Evolutionary conservation across 306 rosid genomes (phyloP).

Genomic region (Malus fusca): DNA sequence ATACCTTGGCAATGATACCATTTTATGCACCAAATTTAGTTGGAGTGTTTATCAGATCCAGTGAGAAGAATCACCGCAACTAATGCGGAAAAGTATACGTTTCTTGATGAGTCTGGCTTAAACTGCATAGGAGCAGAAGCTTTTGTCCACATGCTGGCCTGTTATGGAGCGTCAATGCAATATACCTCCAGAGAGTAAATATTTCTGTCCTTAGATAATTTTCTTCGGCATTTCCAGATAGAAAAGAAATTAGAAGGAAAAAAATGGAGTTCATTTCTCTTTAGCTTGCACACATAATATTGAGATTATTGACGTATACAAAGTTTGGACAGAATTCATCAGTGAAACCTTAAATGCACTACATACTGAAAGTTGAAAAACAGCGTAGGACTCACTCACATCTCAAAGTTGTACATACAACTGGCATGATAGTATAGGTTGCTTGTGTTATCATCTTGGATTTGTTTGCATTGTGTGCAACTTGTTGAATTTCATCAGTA

Average conservation of each 20-base stretch:
- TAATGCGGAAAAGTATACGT: constrained; percentile 53
- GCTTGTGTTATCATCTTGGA: constrained; percentile 11
- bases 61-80: constrained; percentile 39
- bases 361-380: not conserved
- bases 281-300: not conserved
- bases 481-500: not conserved
- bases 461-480: not conserved
- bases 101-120: constrained; percentile 42
- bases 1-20: constrained; percentile 23
- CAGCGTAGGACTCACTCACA: not conserved
- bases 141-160: constrained; percentile 50
- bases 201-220: constrained; percentile 17
- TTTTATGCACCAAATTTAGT: constrained; percentile 28
- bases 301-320: not conserved
- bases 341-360: not conserved
- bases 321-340: not conserved
- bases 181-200: constrained; percentile 71
- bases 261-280: not conserved
- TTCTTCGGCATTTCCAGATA: constrained; percentile 3
- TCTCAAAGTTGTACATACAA: not conserved
- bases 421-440: not conserved
- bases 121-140: constrained; percentile 54
- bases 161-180: constrained; percentile 54
- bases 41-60: constrained; percentile 30
- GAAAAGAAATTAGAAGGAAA: not conserved